Evolutionary conservation across 768 basidiomycete genomes (phyloP).

Genomic region (Mycena amicta): DNA sequence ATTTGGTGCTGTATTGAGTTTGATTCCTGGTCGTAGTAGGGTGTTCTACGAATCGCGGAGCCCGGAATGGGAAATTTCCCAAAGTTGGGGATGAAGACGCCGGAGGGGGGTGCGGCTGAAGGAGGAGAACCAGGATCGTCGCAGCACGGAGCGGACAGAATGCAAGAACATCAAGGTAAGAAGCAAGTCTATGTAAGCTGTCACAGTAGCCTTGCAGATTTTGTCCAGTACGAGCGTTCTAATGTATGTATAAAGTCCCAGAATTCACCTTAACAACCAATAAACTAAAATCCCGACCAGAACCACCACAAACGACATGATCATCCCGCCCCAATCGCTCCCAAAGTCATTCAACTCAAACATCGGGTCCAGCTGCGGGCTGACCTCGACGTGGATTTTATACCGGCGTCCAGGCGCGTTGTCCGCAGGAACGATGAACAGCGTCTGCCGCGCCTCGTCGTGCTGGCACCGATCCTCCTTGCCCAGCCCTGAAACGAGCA

Average conservation of each 20-base stretch:
- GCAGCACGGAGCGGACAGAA: too few relatives aligned
- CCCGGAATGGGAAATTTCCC: slow-evolving; percentile 67
- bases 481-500: slow-evolving; percentile 61
- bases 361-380: slow-evolving; percentile 50
- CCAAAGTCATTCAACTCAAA: slow-evolving; percentile 68
- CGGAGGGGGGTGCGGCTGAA: slow-evolving; percentile 6
- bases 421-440: slow-evolving; percentile 61
- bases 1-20: too few relatives aligned
- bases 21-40: too few relatives aligned
- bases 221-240: too few relatives aligned
- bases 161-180: too few relatives aligned
- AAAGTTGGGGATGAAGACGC: slow-evolving; percentile 42
- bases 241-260: too few relatives aligned
- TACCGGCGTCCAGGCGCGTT: slow-evolving; percentile 49
- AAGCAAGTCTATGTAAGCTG: too few relatives aligned
- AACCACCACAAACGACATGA: slow-evolving; percentile 22
- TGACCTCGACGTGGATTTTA: slow-evolving; percentile 54
- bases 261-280: slow-evolving; percentile 4
- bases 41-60: slow-evolving; percentile 88
- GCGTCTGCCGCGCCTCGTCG: slow-evolving; percentile 70
- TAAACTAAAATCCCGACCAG: slow-evolving; percentile 27
- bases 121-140: too few relatives aligned
- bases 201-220: too few relatives aligned
- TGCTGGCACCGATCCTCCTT: slow-evolving; percentile 55
- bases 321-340: slow-evolving; percentile 47